Evolutionary conservation across 306 rosid genomes (phyloP), one percentile per base, ranked within the genome.

Genomic region (Abrus precatorius): DNA sequence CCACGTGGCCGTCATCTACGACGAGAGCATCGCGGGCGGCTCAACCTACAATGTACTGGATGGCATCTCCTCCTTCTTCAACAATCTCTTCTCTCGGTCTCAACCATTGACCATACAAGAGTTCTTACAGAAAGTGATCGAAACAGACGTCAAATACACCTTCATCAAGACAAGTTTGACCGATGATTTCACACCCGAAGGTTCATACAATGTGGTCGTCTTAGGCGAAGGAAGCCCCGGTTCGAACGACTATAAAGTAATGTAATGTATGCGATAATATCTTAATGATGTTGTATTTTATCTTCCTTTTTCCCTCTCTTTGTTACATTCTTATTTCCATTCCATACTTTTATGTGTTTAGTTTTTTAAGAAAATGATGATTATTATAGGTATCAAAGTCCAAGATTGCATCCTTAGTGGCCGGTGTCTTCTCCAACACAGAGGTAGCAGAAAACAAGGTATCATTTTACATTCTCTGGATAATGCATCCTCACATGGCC

Each of bases 161-260:
- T 89, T 95, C 74, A 92, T 95, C 87, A 95, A 86, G 85, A 89
- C 99, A 3, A 88, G 86, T 74, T 86, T 95, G 88, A 88, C 92
- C 0, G 98, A 91, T 32, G 98, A 95, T 75, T 95, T 88, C 84
- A 76, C 91, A 0, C 91, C 89, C 0, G 99, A 95, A 84, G 85
- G 93, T 71, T 82, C 90, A 33, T 90, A 90, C 59, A 93, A 90
- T 61, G 88, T 95, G n/a, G 92, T 93, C n/a, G 89, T 95, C 33
- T 81, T 84, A 10, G 91, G 91, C 80, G 98, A 95, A 87, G 90
- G 89, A 89, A 84, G 83, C 80, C 34, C 83, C 6, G 71, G 89
- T 78, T 86, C 85, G 32, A 88, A 82, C 98, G 99, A 95, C 97
- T 93, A 88, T 94, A 95, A 95, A 95, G 99, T 95, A 95, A 95